A percentile compares a stretch with the other conserved stretches of the same genome.
These are phyloP conservation scores for Melaleuca alternifolia DNA, from an alignment of 345 rosid species.

Conservation along the genomic window DNA sequence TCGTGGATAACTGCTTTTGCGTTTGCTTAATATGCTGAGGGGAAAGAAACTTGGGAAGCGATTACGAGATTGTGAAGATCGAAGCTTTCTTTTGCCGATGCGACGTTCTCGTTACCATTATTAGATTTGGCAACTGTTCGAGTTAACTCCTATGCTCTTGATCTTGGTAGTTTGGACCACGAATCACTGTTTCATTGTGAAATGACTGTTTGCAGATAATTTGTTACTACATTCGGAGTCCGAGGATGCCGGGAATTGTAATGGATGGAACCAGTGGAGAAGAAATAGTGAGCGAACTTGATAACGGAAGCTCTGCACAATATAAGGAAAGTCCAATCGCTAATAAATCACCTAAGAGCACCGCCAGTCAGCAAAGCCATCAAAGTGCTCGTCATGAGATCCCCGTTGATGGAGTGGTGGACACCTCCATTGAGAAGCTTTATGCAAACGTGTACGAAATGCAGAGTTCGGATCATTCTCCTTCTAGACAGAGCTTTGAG, in stretches of 20 bases:
- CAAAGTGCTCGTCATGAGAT: background rate
- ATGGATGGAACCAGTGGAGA: slow-evolving; percentile 38
- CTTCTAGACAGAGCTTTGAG: slow-evolving; percentile 67
- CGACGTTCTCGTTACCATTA: background rate
- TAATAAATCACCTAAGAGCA: slow-evolving; percentile 18
- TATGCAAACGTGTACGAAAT: slow-evolving; percentile 76
- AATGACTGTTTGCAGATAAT: background rate
- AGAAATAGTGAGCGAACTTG: slow-evolving; percentile 12
- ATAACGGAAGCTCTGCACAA: slow-evolving; percentile 16
- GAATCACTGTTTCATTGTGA: slow-evolving; percentile 8
- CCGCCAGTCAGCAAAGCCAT: slow-evolving; percentile 21
- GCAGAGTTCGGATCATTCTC: slow-evolving; percentile 83
- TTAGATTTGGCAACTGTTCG: background rate
- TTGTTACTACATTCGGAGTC: background rate
- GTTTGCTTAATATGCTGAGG: background rate
- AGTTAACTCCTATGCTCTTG: background rate
- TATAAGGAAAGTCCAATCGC: slow-evolving; percentile 27
- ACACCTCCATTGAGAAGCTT: slow-evolving; percentile 63
- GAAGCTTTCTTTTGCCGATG: background rate
- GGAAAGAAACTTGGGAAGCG: background rate
- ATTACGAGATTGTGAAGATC: background rate
- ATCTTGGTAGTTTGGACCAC: background rate
- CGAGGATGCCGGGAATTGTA: slow-evolving; percentile 25
- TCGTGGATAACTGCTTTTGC: background rate
- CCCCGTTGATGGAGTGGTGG: slow-evolving; percentile 19